Percentiles rank a stretch among this genome's conserved stretches.
Evolutionary conservation across 805 yeast genomes (phyloP).

Genomic region (Middelhovenomyces tepae): DNA sequence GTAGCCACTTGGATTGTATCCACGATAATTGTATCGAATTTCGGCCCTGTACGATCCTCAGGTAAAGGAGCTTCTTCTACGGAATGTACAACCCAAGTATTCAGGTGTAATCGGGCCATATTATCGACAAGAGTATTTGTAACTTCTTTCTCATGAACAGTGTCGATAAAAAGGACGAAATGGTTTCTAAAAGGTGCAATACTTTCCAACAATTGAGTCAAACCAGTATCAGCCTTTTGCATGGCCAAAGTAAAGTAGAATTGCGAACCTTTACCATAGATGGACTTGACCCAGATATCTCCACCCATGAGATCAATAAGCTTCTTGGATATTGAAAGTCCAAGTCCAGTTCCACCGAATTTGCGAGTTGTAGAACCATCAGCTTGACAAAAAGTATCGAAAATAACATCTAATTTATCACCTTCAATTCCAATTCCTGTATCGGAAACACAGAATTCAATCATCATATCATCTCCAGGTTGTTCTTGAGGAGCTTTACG

Average conservation of each 20-base stretch:
- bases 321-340: constrained; percentile 79
- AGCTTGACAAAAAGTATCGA: constrained; percentile 87
- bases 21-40: constrained; percentile 73
- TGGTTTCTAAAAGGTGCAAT: constrained; percentile 66
- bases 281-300: constrained; percentile 82
- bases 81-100: constrained; percentile 50
- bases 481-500: constrained; percentile 41
- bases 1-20: constrained; percentile 72
- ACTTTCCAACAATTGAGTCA: constrained; percentile 57
- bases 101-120: constrained; percentile 47
- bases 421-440: constrained; percentile 86
- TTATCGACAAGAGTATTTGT: constrained; percentile 43
- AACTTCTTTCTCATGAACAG: constrained; percentile 47
- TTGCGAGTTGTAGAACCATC: constrained; percentile 90
- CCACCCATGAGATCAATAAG: constrained; percentile 89
- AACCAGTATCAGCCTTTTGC: constrained; percentile 56
- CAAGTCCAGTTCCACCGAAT: constrained; percentile 90
- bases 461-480: constrained; percentile 38
- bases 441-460: constrained; percentile 82
- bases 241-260: constrained; percentile 75
- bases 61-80: constrained; percentile 48
- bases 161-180: constrained; percentile 60
- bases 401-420: constrained; percentile 76
- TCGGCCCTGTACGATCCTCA: constrained; percentile 30
- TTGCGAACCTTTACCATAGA: constrained; percentile 72